Base-by-base conservation (phyloP, 192 early-diverging fungal species). In the Coemansia sp. region DNA sequence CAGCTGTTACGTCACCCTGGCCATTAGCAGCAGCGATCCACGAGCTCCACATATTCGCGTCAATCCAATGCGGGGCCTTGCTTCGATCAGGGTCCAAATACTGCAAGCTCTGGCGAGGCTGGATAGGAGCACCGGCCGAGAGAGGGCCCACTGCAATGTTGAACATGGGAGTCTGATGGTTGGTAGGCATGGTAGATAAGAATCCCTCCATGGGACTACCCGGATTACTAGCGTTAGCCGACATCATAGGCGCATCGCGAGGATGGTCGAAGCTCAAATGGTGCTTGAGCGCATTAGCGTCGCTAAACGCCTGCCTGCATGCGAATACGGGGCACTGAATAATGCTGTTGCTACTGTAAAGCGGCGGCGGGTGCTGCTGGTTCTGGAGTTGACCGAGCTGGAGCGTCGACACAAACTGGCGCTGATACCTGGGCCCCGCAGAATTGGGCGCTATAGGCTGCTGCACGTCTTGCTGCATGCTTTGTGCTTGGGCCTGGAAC, bases 1-100 rank as follows among this genome's bases (percentile, higher is more conserved):
- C 65, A 0, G 74, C 70, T 0, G 74, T 65, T 2, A 73, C 48
- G 42, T 69, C 65, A 11, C 66, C 38, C 6, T 82, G 66, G 7
- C 79, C 79, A 35, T 82, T 76, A 2, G 79, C 79, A 5, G 79
- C 79, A 11, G 73, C 79, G 31, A 82, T 82, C 79, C 79, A 82
- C 62, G 63, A 67, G 16, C 73, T 75, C 74, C 73, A 76, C 28
- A 66, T 21, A 8, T 40, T 55, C 1, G 63, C 67, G 37, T 82
- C 74, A 0, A 82, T 65, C 79, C 79, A 82, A 31, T 82, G 79
- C 18, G 79, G 79, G 2, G 79, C 73, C 65, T 73, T 76, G 5
- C 55, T 59, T 3, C 73, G 63, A 51, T 75, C 69, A 3, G 63
- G 28, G 14, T 35, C 63, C 51, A 65, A 18, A 28, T 65, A 51